A percentile compares a stretch with the other conserved stretches of the same genome.
These are phyloP conservation scores for Diaporthe citri DNA, from an alignment of 2,329 filamentous ascomycete species.

Conservation along the genomic window DNA sequence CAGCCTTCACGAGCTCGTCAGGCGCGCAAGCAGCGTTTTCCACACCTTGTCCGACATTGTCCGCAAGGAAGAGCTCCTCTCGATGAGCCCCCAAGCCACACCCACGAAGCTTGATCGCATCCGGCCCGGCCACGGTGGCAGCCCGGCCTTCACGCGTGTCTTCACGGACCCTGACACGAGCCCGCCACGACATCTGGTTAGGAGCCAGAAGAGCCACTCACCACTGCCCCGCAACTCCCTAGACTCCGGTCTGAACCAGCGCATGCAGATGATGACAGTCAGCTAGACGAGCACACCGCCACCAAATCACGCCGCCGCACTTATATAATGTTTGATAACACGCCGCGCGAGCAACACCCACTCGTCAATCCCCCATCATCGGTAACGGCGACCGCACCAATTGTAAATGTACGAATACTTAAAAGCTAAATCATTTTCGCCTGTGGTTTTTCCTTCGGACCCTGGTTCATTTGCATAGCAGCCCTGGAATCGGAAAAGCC, in stretches of 20 bases:
- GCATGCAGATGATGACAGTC: slow-evolving; percentile 76
- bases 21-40: slow-evolving; percentile 70
- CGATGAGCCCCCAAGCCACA: slow-evolving; percentile 67
- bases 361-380: slow-evolving; percentile 11
- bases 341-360: slow-evolving; percentile 25
- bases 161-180: slow-evolving; percentile 73
- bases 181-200: slow-evolving; percentile 63
- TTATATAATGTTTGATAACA: slow-evolving; percentile 41
- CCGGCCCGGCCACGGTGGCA: slow-evolving; percentile 61
- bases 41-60: slow-evolving; percentile 72
- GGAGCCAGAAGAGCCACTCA: slow-evolving; percentile 68
- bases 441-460: slow-evolving; percentile 20
- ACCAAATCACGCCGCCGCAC: slow-evolving; percentile 25
- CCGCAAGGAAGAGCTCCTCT: slow-evolving; percentile 69
- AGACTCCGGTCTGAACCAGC: slow-evolving; percentile 63
- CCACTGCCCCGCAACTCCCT: slow-evolving; percentile 63
- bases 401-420: slow-evolving; percentile 41
- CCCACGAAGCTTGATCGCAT: slow-evolving; percentile 59
- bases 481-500: slow-evolving; percentile 35
- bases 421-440: slow-evolving; percentile 38
- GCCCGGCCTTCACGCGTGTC: slow-evolving; percentile 76
- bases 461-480: slow-evolving; percentile 40
- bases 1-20: slow-evolving; percentile 75
- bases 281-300: slow-evolving; percentile 52
- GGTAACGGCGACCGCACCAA: slow-evolving; percentile 32